phyloP scores from a whole-genome alignment of 2,329 filamentous ascomycete species.

The Trichoderma sp. region DNA sequence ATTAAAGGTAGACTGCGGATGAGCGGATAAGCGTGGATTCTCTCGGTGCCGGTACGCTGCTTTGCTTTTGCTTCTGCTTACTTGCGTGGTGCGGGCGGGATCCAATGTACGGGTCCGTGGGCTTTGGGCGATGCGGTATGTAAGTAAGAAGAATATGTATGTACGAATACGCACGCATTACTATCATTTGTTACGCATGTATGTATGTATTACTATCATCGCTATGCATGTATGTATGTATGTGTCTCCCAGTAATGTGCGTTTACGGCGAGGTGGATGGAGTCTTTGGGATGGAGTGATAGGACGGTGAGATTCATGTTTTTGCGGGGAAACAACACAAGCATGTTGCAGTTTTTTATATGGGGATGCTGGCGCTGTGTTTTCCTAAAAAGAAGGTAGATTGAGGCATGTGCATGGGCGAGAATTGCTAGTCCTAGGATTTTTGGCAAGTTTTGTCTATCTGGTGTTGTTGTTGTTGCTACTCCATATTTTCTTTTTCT shows the following conservation, averaged over 20 bases:
- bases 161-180: neutral
- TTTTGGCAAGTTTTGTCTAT: neutral
- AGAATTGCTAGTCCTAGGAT: neutral
- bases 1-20: neutral
- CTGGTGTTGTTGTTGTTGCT: neutral
- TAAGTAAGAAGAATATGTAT: conserved; percentile 3
- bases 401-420: neutral
- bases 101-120: neutral
- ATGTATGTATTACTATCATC: too few species aligned
- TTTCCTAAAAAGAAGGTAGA: neutral
- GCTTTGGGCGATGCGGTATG: conserved; percentile 2
- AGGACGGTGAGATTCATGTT: neutral
- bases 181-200: too few species aligned
- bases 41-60: neutral
- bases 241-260: neutral
- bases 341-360: neutral
- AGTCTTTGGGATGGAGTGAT: neutral
- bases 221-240: neutral
- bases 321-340: neutral
- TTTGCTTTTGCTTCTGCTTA: neutral
- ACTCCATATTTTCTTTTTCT: neutral
- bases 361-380: neutral
- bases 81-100: neutral
- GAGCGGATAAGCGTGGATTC: neutral
- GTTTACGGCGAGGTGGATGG: neutral